These are phyloP conservation scores for Eucalyptus grandis DNA, from an alignment of 345 rosid genomes.

Conservation along the genomic window DNA sequence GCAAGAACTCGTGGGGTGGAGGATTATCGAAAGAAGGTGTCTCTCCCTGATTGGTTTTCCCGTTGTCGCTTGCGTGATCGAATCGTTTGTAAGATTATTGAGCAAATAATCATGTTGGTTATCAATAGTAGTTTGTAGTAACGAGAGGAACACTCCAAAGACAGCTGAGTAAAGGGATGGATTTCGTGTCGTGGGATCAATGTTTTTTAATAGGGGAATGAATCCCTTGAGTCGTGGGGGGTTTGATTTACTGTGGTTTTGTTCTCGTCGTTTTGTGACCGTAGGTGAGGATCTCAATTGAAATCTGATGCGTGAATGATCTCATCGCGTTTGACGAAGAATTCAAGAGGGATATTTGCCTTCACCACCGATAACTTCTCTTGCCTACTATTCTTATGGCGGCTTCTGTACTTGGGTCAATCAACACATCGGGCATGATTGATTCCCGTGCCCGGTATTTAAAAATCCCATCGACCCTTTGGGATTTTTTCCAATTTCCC, in stretches of 20 bases:
- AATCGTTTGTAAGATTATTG: not conserved
- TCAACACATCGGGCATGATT: not conserved
- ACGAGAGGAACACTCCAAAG: conserved; percentile 23
- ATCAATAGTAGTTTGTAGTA: not conserved
- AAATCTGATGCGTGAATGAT: not conserved
- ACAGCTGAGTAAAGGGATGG: conserved; percentile 6
- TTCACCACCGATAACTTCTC: not conserved
- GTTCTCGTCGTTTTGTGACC: not conserved
- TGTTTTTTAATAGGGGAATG: not conserved
- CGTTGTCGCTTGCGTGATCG: conserved; percentile 1
- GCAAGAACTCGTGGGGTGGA: conserved; percentile 1
- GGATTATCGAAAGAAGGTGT: not conserved
- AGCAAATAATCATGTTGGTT: not conserved
- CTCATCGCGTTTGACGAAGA: not conserved
- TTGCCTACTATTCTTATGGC: not conserved
- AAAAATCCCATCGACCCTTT: not conserved
- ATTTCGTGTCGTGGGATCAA: conserved; percentile 13
- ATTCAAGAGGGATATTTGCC: not conserved
- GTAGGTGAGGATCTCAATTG: not conserved
- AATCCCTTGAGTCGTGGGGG: conserved; percentile 5
- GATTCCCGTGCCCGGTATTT: not conserved
- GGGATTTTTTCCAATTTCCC: not conserved
- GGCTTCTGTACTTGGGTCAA: not conserved
- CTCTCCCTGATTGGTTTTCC: not conserved
- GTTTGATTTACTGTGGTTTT: not conserved